Evolutionary conservation across 192 early-diverging fungal genomes (phyloP).

Genomic region (Cetraspora pellucida): DNA sequence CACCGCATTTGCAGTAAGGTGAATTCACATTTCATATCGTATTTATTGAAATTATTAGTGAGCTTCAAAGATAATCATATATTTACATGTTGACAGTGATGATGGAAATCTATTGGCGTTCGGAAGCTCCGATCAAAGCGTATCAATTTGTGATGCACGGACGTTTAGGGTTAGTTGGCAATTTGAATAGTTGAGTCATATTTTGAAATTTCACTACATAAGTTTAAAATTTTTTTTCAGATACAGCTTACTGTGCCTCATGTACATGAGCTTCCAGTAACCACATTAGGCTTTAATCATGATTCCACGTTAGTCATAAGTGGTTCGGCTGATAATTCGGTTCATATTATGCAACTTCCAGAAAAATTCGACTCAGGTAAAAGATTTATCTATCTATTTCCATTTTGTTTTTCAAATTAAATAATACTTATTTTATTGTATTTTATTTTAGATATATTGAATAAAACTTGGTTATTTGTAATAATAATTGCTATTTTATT

Average conservation of each 20-base stretch:
- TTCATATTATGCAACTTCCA: constrained; percentile 60
- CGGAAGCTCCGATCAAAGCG: constrained; percentile 72
- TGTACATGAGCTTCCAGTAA: constrained; percentile 82
- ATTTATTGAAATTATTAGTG: background rate
- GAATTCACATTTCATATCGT: background rate
- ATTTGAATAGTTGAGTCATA: background rate
- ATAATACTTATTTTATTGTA: background rate
- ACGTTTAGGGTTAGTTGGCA: constrained; percentile 52
- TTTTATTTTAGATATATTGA: background rate
- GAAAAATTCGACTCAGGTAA: constrained; percentile 49
- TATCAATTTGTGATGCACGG: constrained; percentile 66
- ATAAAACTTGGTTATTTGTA: background rate
- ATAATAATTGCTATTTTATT: background rate
- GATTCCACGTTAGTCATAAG: constrained; percentile 68
- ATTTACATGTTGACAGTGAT: constrained; percentile 48
- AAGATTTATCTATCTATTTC: background rate
- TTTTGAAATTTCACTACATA: constrained; percentile 31
- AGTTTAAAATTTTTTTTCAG: constrained; percentile 34
- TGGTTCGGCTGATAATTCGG: constrained; percentile 81
- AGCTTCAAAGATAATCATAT: constrained; percentile 13
- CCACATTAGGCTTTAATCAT: constrained; percentile 71
- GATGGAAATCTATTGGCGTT: constrained; percentile 72
- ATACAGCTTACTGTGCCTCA: constrained; percentile 60
- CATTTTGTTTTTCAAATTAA: background rate
- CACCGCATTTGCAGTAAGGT: constrained; percentile 71